Conservation (phyloP, 805 yeast species). For the Barnettozyma siamensis region DNA sequence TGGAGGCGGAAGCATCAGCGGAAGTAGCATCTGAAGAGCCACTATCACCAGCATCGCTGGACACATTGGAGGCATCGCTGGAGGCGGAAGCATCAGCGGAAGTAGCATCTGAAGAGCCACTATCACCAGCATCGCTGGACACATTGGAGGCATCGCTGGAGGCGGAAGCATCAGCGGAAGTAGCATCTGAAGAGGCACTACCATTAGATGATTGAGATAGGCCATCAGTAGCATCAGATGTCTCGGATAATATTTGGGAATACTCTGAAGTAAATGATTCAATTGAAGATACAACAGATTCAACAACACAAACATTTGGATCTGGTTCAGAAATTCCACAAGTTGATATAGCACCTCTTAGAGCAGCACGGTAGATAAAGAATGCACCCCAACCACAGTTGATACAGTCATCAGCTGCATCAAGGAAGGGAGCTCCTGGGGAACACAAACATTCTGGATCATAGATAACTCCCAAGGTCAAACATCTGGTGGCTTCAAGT, state of each 20-base stretch:
- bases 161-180: neutral
- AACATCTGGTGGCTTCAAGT: no score
- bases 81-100: neutral
- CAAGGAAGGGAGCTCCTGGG: conserved; percentile 11
- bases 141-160: no score
- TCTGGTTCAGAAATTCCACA: conserved; percentile 3
- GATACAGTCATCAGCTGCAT: conserved; percentile 22
- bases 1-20: no score
- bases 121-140: neutral
- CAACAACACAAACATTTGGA: no score
- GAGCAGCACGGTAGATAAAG: conserved; percentile 24
- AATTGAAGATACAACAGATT: no score
- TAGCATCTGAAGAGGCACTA: no score
- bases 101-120: neutral
- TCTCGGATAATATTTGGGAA: no score
- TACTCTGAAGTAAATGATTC: no score
- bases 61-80: neutral
- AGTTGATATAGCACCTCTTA: conserved; percentile 18
- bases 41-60: no score
- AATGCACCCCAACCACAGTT: conserved; percentile 34
- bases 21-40: neutral
- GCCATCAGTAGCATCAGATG: no score
- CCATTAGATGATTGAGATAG: no score
- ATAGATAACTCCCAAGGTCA: conserved; percentile 2
- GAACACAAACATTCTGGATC: conserved; percentile 17